Percentiles rank a stretch among this genome's conserved stretches.
Conservation (phyloP, 129 eudicot genomes). For the Chrysanthemum lavandulifolium region DNA sequence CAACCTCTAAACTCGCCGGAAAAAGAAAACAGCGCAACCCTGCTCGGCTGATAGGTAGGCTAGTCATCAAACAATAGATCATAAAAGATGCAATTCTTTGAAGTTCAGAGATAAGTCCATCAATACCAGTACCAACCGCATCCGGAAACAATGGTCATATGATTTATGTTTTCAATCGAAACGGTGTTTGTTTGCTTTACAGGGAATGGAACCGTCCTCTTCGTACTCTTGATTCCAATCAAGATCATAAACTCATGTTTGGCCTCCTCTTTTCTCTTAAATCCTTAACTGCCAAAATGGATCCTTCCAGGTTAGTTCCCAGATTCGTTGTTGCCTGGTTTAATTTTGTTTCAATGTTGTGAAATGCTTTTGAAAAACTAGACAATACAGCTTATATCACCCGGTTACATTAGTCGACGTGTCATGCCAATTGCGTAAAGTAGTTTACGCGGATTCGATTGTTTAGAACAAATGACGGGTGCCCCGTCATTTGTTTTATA, state of each 20-base stretch:
- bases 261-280: slow-evolving; percentile 89
- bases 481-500: too few relatives aligned
- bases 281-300: slow-evolving; percentile 96
- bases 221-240: slow-evolving; percentile 72
- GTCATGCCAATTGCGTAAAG: too few relatives aligned
- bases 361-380: background rate
- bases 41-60: too few relatives aligned
- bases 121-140: slow-evolving; percentile 78
- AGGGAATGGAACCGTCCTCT: slow-evolving; percentile 98
- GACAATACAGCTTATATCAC: too few relatives aligned
- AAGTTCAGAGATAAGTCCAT: slow-evolving; percentile 89
- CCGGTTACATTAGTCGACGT: too few relatives aligned
- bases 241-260: slow-evolving; percentile 96
- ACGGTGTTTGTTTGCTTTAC: slow-evolving; percentile 88
- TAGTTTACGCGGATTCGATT: too few relatives aligned
- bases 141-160: slow-evolving; percentile 89
- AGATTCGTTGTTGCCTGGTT: too few relatives aligned
- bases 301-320: slow-evolving; percentile 69
- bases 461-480: too few relatives aligned
- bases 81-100: slow-evolving; percentile 69
- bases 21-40: too few relatives aligned
- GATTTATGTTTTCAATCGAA: slow-evolving; percentile 88
- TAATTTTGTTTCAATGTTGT: background rate
- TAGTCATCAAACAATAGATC: too few relatives aligned
- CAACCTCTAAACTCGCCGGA: too few relatives aligned